A percentile compares a stretch with the other conserved stretches of the same genome.
phyloP scores from a whole-genome alignment of 345 rosid species.

The Alliaria petiolata region DNA sequence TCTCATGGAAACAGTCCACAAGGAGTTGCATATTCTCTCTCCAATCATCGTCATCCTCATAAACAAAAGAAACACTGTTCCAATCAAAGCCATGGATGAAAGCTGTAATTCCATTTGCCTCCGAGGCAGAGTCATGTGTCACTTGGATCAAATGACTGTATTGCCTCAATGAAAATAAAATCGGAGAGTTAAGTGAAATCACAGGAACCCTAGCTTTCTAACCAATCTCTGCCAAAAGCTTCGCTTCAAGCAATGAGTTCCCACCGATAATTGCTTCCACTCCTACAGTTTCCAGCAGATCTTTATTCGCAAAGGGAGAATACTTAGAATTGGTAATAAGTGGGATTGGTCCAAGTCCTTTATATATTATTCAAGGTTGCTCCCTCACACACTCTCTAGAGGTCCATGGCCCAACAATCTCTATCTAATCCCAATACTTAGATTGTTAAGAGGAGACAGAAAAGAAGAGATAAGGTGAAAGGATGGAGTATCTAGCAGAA shows the following conservation, averaged over 20 bases:
- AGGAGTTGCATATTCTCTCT: constrained; percentile 17
- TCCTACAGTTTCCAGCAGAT: constrained; percentile 3
- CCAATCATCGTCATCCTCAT: constrained; percentile 30
- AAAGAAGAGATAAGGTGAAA: neutral
- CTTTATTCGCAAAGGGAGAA: neutral
- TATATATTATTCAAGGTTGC: too few species aligned
- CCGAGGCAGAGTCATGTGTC: constrained; percentile 18
- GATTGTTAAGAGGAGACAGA: neutral
- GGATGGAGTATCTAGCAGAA: neutral
- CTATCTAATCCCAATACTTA: too few species aligned
- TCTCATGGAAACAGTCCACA: constrained; percentile 3
- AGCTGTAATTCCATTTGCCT: constrained; percentile 22
- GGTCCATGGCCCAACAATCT: too few species aligned
- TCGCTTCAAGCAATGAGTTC: constrained; percentile 8
- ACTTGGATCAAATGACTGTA: constrained; percentile 29
- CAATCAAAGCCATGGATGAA: constrained; percentile 24
- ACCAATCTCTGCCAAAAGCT: constrained; percentile 29
- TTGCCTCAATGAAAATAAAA: neutral
- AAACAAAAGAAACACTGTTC: constrained; percentile 29
- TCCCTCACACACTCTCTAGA: too few species aligned
- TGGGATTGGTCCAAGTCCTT: too few species aligned
- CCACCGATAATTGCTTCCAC: constrained; percentile 18
- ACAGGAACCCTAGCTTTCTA: constrained; percentile 32
- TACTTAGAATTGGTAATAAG: too few species aligned
- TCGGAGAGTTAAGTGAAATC: constrained; percentile 19